Base-by-base conservation (phyloP, 352 stramenopile genomes). In the Phytophthora brassicae region DNA sequence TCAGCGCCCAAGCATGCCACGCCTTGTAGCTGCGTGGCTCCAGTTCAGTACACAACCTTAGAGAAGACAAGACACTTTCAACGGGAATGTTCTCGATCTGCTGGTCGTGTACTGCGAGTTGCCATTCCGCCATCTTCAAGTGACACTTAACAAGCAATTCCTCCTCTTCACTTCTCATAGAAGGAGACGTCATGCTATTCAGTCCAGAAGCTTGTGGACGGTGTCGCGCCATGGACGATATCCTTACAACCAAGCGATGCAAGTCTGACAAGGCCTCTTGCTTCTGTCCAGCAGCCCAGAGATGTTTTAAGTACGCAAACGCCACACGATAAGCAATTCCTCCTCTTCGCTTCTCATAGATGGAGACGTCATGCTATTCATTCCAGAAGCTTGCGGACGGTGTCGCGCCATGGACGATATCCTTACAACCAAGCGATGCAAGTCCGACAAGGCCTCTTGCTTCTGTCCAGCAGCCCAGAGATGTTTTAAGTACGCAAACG, bases 1-100 rank as follows among this genome's bases (percentile, higher is more conserved):
- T 91, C 39, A 99, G 70, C 12, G 96, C 96, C 97, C 97, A 99
- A 7, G 86, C 86, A 74, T 99, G 97, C 89, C 95, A 99, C 24
- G 97, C 95, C 58, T 91, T 91, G 65, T 91, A 91, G 47, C 78
- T 91, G 19, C 68, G 71, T 22, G 78, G 77, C 42, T 94, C 84
- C 13, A 92, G 57, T 42, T 93, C 70, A 0, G 83, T 94, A 46
- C 84, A 90, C 23, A 84, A 54, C 41, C 81, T 69, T 13, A 97
- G 61, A 35, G 88, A 87, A 7, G 62, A 59, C 23, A 96, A 55
- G 11, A 95, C 89, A 16, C 56, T 76, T 6, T 78, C 64, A 7
- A 97, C 87, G 4, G 87, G 79, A 17, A 95, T 79, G 22, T 83
- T 66, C 41, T 89, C 78, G 14, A 97, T 79, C 52, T 93, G 81